Conservation (phyloP, 2,329 filamentous ascomycete species). For the Scytalidium lignicola region DNA sequence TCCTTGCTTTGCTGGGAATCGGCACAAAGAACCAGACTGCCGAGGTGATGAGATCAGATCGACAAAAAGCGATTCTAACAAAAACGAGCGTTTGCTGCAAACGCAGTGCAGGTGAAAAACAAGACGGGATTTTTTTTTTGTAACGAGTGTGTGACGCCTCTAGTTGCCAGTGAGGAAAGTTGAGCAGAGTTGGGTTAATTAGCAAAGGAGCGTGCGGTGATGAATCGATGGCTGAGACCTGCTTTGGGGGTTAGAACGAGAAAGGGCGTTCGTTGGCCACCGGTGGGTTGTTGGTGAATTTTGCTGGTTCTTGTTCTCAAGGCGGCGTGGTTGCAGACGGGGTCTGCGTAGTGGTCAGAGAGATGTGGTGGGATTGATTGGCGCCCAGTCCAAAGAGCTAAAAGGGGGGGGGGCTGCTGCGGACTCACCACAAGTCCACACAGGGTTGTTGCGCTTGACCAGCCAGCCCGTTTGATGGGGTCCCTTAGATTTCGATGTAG, state of each 20-base stretch:
- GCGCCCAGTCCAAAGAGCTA: too few species aligned
- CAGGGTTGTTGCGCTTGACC: too few species aligned
- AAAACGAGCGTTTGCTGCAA: neutral
- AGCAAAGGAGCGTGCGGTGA: constrained; percentile 19
- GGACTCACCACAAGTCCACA: too few species aligned
- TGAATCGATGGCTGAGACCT: constrained; percentile 12
- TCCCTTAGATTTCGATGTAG: too few species aligned
- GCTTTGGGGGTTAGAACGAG: neutral
- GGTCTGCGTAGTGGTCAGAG: too few species aligned
- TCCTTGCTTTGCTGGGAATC: neutral
- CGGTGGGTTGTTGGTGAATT: too few species aligned
- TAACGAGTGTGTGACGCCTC: neutral
- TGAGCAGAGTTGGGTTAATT: constrained; percentile 9
- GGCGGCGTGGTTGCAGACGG: too few species aligned
- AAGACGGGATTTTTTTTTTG: neutral
- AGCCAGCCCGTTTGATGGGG: too few species aligned
- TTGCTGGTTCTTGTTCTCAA: too few species aligned
- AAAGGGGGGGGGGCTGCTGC: too few species aligned
- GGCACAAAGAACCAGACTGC: neutral
- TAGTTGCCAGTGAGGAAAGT: neutral
- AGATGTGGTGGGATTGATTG: too few species aligned
- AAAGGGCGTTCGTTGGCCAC: neutral
- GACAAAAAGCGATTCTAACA: neutral
- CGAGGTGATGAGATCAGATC: neutral
- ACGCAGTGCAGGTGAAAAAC: too few species aligned